Evolutionary conservation across 306 rosid species (phyloP), one percentile per base, ranked within the genome.

Genomic region (Castanopsis chinensis): DNA sequence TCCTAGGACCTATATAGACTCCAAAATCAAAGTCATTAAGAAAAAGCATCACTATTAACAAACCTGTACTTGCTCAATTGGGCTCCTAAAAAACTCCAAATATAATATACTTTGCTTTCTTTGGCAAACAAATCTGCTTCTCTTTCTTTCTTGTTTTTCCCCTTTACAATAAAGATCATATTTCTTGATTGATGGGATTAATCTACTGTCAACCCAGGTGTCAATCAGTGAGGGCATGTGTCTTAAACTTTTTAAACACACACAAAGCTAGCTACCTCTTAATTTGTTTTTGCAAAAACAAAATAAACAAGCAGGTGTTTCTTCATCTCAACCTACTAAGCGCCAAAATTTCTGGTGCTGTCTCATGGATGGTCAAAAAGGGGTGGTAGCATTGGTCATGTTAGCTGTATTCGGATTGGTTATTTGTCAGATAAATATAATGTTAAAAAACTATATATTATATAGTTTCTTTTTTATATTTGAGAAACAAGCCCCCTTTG

Each of bases 131-230:
- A 49, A 49, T 49, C 53, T 49, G 4, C 53, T 49, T 49, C 53
- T 49, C 53, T 49, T 49, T 49, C 53, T 49, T 49, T 49, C 53
- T 49, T 49, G 14, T 49, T 49, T 49, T 49, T 49, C 53, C 53
- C 53, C 53, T 10, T 13, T 5, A 11, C 53, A 49, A 49, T 49
- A 49, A 3, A 49, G 53, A 49, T 49, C 17, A 49, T 49, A 17
- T 13, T 49, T 49, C 5, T 12, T 49, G 53, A 49, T 49, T 49
- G 53, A 49, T 49, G 53, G 53, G 45, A 41, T 41, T 41, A 49
- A 56, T 82, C 72, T 83, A 82, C 73, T 51, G 57, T 75, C 58
- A 83, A 35, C 79, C 72, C 84, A 78, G 86, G 82, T 78, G 83
- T 75, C 81, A 82, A 81, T 85, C 65, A 82, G 79, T 82, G 77